These are phyloP conservation scores for Xylaria longipes DNA, from an alignment of 495 filamentous ascomycete genomes.

Conservation along the genomic window DNA sequence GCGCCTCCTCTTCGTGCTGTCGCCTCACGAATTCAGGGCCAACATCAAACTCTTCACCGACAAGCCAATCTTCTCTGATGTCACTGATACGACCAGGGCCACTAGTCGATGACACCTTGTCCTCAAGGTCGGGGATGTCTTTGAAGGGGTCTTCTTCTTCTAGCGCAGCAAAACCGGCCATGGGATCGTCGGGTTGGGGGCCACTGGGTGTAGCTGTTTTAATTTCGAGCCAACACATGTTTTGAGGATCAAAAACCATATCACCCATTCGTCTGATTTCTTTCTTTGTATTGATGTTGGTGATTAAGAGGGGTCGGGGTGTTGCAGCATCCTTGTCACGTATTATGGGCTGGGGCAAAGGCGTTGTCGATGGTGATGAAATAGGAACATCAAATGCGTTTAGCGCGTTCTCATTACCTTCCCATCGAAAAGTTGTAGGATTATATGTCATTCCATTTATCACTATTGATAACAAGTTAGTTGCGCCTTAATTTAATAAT, in stretches of 20 bases:
- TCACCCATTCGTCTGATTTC: conserved; percentile 90
- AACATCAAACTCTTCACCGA: conserved; percentile 96
- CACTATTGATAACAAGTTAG: conserved; percentile 55
- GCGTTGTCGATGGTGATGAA: conserved; percentile 54
- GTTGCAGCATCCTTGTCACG: conserved; percentile 63
- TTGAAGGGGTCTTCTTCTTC: conserved; percentile 67
- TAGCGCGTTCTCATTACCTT: conserved; percentile 90
- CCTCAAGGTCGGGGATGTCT: conserved; percentile 61
- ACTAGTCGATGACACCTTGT: conserved; percentile 50
- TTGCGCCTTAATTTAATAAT: conserved; percentile 15
- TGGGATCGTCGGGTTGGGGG: conserved; percentile 52
- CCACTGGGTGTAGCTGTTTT: conserved; percentile 47
- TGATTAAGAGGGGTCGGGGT: conserved; percentile 89
- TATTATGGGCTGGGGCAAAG: conserved; percentile 54
- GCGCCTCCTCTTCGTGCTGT: conserved; percentile 87
- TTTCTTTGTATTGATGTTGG: conserved; percentile 75
- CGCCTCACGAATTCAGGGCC: conserved; percentile 91
- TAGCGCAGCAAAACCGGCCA: conserved; percentile 81
- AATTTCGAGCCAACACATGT: conserved; percentile 93
- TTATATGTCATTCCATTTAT: conserved; percentile 97
- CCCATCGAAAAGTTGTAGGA: conserved; percentile 82
- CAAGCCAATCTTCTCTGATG: conserved; percentile 77
- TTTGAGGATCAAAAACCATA: conserved; percentile 96
- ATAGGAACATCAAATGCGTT: conserved; percentile 71
- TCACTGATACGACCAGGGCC: conserved; percentile 54